These are phyloP conservation scores for Saururus chinensis DNA, from an alignment of 164 flowering plant species.

Conservation along the genomic window DNA sequence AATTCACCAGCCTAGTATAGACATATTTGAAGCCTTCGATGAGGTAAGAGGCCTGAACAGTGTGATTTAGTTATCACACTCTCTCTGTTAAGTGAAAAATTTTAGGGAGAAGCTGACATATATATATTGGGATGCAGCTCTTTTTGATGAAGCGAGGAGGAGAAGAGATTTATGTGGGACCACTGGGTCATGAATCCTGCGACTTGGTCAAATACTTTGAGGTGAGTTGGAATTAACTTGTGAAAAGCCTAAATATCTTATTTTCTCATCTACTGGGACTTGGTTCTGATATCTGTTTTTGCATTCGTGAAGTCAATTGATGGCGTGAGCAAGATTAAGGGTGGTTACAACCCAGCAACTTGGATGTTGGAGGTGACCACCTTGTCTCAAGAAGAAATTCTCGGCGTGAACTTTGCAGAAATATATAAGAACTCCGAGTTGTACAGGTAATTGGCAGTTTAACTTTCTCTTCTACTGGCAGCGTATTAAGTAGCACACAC, in stretches of 20 bases:
- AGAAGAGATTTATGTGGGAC: slow-evolving; percentile 37
- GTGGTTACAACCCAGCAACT: slow-evolving; percentile 38
- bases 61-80: background rate
- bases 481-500: background rate
- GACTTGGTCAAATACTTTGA: slow-evolving; percentile 32
- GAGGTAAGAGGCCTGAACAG: slow-evolving; percentile 23
- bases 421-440: slow-evolving; percentile 28
- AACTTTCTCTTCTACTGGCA: background rate
- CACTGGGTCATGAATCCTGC: slow-evolving; percentile 27
- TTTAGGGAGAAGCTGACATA: background rate
- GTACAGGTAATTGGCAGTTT: slow-evolving; percentile 11
- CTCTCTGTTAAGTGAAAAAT: too few species aligned
- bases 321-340: slow-evolving; percentile 29
- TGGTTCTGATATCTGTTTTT: background rate
- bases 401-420: slow-evolving; percentile 22
- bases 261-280: background rate
- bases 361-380: slow-evolving; percentile 41
- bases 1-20: slow-evolving; percentile 50
- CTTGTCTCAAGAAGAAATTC: slow-evolving; percentile 21
- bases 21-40: slow-evolving; percentile 46
- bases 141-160: slow-evolving; percentile 38
- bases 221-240: slow-evolving; percentile 11
- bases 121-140: slow-evolving; percentile 13
- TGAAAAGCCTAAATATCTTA: background rate
- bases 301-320: slow-evolving; percentile 16